Evolutionary conservation across 371 early-diverging fungal species (phyloP).

Genomic region (Mucor mucedo): DNA sequence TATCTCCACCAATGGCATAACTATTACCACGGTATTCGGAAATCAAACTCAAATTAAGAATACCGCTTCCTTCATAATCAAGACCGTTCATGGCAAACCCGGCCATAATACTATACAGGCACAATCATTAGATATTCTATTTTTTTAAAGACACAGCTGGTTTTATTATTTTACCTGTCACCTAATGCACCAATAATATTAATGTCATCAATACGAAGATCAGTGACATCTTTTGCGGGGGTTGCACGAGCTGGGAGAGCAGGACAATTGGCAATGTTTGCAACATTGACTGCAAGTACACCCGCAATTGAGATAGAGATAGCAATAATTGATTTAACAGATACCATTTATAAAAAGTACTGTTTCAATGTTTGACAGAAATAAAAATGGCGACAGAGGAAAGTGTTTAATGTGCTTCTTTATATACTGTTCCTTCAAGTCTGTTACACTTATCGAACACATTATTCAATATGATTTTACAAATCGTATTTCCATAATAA

Average conservation of each 20-base stretch:
- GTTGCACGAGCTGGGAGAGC: slow-evolving; percentile 12
- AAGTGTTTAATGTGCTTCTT: no score
- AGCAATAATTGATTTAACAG: no score
- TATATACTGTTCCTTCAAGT: no score
- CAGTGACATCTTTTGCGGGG: slow-evolving; percentile 28
- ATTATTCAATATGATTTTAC: no score
- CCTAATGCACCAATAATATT: slow-evolving; percentile 32
- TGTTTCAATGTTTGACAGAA: no score
- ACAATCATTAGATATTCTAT: no score
- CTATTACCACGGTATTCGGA: slow-evolving; percentile 40
- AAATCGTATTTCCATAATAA: no score
- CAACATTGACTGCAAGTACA: slow-evolving; percentile 8
- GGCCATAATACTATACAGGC: slow-evolving; percentile 29
- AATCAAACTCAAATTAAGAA: slow-evolving; percentile 20
- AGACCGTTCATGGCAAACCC: slow-evolving; percentile 34
- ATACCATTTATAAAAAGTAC: no score
- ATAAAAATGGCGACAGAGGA: no score
- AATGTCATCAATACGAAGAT: slow-evolving; percentile 36
- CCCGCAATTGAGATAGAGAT: no score
- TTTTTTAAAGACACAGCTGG: no score
- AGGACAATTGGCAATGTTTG: slow-evolving; percentile 24
- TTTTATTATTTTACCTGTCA: slow-evolving; percentile 15
- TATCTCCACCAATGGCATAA: slow-evolving; percentile 39
- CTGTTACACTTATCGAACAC: no score
- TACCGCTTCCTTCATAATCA: slow-evolving; percentile 20